Percentiles rank a stretch among this genome's conserved stretches.
Evolutionary conservation across 805 yeast species (phyloP).

Genomic region (Blastobotrys americana): DNA sequence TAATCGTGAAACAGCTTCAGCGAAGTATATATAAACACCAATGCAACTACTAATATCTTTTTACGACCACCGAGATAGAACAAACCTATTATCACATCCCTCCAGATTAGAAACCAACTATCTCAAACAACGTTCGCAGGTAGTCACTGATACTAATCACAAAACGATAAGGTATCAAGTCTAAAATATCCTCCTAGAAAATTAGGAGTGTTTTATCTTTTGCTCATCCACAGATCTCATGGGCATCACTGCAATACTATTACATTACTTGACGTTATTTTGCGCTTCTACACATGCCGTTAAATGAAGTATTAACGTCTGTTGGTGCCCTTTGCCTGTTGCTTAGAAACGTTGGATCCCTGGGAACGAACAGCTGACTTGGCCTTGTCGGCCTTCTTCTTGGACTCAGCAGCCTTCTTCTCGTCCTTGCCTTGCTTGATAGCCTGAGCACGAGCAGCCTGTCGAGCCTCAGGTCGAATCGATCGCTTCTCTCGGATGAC

Average conservation of each 20-base stretch:
- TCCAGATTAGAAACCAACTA: too few relatives aligned
- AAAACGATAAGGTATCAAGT: too few relatives aligned
- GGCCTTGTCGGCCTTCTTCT: conserved; percentile 93
- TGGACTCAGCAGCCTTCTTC: conserved; percentile 81
- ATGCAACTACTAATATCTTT: too few relatives aligned
- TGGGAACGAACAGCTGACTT: conserved; percentile 45
- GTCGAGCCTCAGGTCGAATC: conserved; percentile 93
- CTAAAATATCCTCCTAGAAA: too few relatives aligned
- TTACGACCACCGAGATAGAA: too few relatives aligned
- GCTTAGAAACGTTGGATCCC: conserved; percentile 78
- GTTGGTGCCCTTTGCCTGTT: conserved; percentile 78
- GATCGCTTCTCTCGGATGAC: conserved; percentile 97
- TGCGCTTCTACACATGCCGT: not conserved
- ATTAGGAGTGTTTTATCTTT: too few relatives aligned
- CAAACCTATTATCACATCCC: too few relatives aligned
- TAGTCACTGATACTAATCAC: too few relatives aligned
- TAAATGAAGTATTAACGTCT: conserved; percentile 9
- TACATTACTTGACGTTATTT: conserved; percentile 1
- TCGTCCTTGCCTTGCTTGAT: conserved; percentile 44
- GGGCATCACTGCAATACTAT: not conserved
- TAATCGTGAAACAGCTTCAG: too few relatives aligned
- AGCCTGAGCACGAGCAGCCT: conserved; percentile 94
- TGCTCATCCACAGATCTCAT: too few relatives aligned
- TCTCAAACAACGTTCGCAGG: too few relatives aligned
- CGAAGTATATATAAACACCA: too few relatives aligned